Evolutionary conservation across 2,329 filamentous ascomycete genomes (phyloP).

Genomic region (Ophiocordyceps camponoti-rufipedis): DNA sequence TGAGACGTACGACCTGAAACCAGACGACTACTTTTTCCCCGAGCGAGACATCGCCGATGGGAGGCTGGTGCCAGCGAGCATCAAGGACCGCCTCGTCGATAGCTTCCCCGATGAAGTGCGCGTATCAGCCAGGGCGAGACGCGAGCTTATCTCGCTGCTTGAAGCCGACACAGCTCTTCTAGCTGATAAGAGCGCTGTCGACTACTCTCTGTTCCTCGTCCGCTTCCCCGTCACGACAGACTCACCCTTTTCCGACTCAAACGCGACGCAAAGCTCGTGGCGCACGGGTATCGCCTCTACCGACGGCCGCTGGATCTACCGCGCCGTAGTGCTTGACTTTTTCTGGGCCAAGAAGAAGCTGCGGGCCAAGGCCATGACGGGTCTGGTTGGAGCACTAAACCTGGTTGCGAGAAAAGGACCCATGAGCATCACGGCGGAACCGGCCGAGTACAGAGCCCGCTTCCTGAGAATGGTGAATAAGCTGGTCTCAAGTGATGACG

Average conservation of each 20-base stretch:
- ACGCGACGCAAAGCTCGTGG: slow-evolving; percentile 22
- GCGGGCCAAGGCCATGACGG: slow-evolving; percentile 47
- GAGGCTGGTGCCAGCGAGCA: slow-evolving; percentile 41
- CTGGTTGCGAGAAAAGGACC: slow-evolving; percentile 42
- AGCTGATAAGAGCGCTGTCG: slow-evolving; percentile 44
- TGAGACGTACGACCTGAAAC: slow-evolving; percentile 62
- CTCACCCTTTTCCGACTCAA: slow-evolving; percentile 6
- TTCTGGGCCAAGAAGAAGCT: slow-evolving; percentile 62
- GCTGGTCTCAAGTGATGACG: slow-evolving; percentile 9
- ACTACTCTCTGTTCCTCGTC: slow-evolving; percentile 59
- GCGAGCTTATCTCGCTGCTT: slow-evolving; percentile 34
- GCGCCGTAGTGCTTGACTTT: slow-evolving; percentile 53
- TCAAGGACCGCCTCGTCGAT: slow-evolving; percentile 47
- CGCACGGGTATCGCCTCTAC: slow-evolving; percentile 40
- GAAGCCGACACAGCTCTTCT: slow-evolving; percentile 46
- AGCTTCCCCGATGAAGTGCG: slow-evolving; percentile 48
- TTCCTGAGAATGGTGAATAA: slow-evolving; percentile 30
- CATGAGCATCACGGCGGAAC: slow-evolving; percentile 58
- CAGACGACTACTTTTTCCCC: slow-evolving; percentile 57
- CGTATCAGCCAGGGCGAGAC: slow-evolving; percentile 34
- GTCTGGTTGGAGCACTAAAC: slow-evolving; percentile 46
- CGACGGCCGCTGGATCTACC: slow-evolving; percentile 48
- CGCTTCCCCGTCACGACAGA: slow-evolving; percentile 15
- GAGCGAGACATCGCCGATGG: slow-evolving; percentile 54
- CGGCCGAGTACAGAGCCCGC: slow-evolving; percentile 44